A percentile compares a stretch with the other conserved stretches of the same genome.
These are phyloP conservation scores for Asterochloris erici DNA, from an alignment of 139 green algal genomes.

Conservation along the genomic window DNA sequence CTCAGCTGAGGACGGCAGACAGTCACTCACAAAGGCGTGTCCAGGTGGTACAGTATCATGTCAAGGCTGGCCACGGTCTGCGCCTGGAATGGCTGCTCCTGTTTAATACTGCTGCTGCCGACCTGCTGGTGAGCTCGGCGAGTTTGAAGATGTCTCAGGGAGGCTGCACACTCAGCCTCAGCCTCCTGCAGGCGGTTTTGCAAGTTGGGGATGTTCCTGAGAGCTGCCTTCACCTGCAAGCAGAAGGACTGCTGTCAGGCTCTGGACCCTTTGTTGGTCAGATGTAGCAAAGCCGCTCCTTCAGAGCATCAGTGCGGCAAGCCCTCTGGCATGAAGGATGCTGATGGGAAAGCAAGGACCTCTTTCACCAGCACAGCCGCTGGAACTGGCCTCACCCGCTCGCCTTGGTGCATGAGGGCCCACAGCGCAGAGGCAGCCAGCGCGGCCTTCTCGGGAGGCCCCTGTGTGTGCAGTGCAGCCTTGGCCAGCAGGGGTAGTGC, in stretches of 20 bases:
- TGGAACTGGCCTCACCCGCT: slow-evolving; percentile 34
- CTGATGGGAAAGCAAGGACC: not conserved
- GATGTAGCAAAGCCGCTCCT: not conserved
- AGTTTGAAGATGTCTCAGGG: not conserved
- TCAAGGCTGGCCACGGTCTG: no score
- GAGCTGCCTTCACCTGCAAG: slow-evolving; percentile 10
- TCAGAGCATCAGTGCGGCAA: not conserved
- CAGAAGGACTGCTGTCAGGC: not conserved
- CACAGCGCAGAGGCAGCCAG: slow-evolving; percentile 46
- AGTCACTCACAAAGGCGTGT: no score
- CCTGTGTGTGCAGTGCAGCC: slow-evolving; percentile 28
- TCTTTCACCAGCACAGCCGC: not conserved
- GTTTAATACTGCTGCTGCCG: no score
- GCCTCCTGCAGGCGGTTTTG: slow-evolving; percentile 10
- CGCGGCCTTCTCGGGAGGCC: slow-evolving; percentile 25
- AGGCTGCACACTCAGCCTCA: slow-evolving; percentile 7
- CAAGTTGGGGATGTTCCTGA: not conserved
- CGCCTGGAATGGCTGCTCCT: no score
- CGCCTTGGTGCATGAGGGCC: slow-evolving; percentile 45
- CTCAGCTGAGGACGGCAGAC: no score
- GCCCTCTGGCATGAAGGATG: not conserved
- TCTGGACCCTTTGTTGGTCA: not conserved
- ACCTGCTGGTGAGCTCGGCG: no score
- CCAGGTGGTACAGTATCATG: no score
- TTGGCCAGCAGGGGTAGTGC: slow-evolving; percentile 47